A percentile compares a stretch with the other conserved stretches of the same genome.
phyloP scores from a whole-genome alignment of 2,329 filamentous ascomycete genomes.

The Setomelanomma holmii region DNA sequence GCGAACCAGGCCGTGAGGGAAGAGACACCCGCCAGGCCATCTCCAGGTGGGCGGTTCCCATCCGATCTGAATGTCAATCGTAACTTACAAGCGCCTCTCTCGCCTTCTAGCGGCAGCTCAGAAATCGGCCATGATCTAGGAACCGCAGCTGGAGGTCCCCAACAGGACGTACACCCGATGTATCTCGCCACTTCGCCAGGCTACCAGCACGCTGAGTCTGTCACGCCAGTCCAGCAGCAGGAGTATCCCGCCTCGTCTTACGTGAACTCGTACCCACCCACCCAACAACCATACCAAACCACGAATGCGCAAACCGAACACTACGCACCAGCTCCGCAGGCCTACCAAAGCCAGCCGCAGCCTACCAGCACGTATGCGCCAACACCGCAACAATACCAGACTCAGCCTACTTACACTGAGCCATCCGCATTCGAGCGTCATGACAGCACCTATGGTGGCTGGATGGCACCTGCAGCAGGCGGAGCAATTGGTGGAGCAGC shows the following conservation, averaged over 20 bases:
- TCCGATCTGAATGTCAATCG: conserved; percentile 89
- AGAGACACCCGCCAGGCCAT: conserved; percentile 68
- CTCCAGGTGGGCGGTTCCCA: conserved; percentile 96
- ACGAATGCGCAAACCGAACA: conserved; percentile 6
- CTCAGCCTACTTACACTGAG: conserved; percentile 8
- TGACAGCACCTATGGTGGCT: conserved; percentile 59
- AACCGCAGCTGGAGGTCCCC: conserved; percentile 64
- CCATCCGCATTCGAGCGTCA: conserved; percentile 30
- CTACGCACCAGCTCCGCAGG: conserved; percentile 16
- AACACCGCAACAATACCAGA: conserved; percentile 5
- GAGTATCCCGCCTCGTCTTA: conserved; percentile 19
- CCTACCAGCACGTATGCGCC: conserved; percentile 1
- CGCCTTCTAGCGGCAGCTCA: conserved; percentile 83
- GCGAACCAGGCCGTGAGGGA: conserved; percentile 44
- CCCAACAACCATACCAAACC: conserved; percentile 12
- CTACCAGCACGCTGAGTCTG: conserved; percentile 25
- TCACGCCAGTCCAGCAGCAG: conserved; percentile 17
- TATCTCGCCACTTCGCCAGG: conserved; percentile 27
- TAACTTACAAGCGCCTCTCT: conserved; percentile 80
- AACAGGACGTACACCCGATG: conserved; percentile 44
- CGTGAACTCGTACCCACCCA: conserved; percentile 23
- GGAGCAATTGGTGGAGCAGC: conserved; percentile 54
- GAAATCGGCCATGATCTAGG: conserved; percentile 67
- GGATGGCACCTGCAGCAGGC: conserved; percentile 61
- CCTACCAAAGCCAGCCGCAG: conserved; percentile 1